Evolutionary conservation across 306 rosid species (phyloP).

Genomic region (Chamaecrista fasciculata): DNA sequence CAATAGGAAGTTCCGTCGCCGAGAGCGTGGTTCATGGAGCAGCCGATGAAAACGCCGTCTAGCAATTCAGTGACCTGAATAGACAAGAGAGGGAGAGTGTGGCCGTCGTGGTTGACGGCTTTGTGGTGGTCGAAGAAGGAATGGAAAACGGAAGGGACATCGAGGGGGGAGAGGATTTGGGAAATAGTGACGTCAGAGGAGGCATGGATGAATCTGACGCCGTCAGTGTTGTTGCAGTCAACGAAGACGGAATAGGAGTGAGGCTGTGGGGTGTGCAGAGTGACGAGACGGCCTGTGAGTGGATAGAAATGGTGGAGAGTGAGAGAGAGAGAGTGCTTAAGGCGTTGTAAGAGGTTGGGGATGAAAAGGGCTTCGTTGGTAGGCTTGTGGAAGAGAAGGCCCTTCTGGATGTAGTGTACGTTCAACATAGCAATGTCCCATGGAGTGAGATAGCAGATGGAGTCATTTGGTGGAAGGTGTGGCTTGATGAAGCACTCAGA

Average conservation of each 20-base stretch:
- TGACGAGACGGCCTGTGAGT: slow-evolving; percentile 50
- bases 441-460: slow-evolving; percentile 40
- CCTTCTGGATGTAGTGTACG: slow-evolving; percentile 55
- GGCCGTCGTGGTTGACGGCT: slow-evolving; percentile 63
- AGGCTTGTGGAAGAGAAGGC: slow-evolving; percentile 64
- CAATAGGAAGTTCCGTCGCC: slow-evolving; percentile 61
- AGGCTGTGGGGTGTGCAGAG: slow-evolving; percentile 29
- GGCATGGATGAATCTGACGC: slow-evolving; percentile 55
- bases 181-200: slow-evolving; percentile 37
- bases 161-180: slow-evolving; percentile 51
- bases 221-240: slow-evolving; percentile 39
- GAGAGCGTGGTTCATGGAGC: slow-evolving; percentile 52
- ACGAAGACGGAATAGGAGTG: slow-evolving; percentile 37
- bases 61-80: slow-evolving; percentile 53
- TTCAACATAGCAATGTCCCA: slow-evolving; percentile 55
- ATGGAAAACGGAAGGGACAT: slow-evolving; percentile 51
- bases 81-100: slow-evolving; percentile 48
- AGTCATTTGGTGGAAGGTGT: neutral
- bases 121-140: slow-evolving; percentile 58
- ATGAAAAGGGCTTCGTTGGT: slow-evolving; percentile 20
- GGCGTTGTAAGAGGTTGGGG: slow-evolving; percentile 28
- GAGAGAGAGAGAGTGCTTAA: slow-evolving; percentile 52
- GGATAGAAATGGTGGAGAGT: slow-evolving; percentile 66
- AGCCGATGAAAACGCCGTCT: slow-evolving; percentile 68
- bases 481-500: slow-evolving; percentile 47